Base-by-base conservation (phyloP, 2,329 filamentous ascomycete species). In the Fusarium sp. region DNA sequence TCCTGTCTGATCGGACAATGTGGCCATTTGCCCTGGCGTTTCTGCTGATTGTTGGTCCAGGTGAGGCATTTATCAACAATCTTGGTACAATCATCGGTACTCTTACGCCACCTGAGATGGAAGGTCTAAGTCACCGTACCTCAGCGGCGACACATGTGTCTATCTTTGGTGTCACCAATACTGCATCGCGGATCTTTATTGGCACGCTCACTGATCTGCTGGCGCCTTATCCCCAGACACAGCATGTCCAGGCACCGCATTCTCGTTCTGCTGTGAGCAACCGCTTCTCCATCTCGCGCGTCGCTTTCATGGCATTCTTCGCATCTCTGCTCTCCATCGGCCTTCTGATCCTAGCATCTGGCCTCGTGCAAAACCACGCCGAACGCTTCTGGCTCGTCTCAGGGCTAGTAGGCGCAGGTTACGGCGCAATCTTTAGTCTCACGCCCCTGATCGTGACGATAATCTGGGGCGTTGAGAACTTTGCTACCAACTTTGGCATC, bases 61-160 rank as follows among this genome's bases (percentile, higher is more conserved):
- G 94, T n/a, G 96, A 99, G 80, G 92, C 95, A 13, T 99, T 97
- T 77, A 94, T 98, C 80, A 99, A 98, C 81, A 99, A 98, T 73
- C 83, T 99, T 11, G 96, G 96, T 35, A 97, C 94, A 23, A 90
- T 99, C 63, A 94, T 98, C 71, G 91, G 92, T 70, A 97, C 95
- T 0, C 83, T 97, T 5, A 92, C 92, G 42, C 86, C 86, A 15
- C 89, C 88, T 18, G 77, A 80, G 9, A 75, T 84, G 18, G 77
- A 81, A 43, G 76, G 79, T 47, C 70, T 76, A 5, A 75, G 80
- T 52, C 67, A 73, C 20, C 77, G 82, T 71, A 88, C 90, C 46
- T 87, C 91, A 48, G 85, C 91, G 37, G 88, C 94, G 57, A 97
- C 94, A 0, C 96, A 99, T 74, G 94, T 99, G 53, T 96, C 93